Conservation (phyloP, 2,329 filamentous ascomycete species). For the Monilinia fructicola region DNA sequence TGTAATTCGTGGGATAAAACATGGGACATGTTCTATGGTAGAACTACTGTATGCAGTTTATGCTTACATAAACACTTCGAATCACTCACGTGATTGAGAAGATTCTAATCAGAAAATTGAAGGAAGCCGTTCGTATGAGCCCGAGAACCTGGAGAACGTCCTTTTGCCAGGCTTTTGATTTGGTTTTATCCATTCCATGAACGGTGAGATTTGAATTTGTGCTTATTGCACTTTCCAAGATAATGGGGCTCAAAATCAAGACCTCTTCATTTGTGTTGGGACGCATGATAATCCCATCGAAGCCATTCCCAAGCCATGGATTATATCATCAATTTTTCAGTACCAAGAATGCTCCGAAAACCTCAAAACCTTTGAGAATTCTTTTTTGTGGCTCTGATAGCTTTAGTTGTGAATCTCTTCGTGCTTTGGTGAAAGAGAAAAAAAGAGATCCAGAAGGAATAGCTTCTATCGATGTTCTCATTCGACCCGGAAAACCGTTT, state of each 20-base stretch:
- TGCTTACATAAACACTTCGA: background rate
- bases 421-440: constrained; percentile 64
- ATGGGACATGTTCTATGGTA: background rate
- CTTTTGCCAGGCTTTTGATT: background rate
- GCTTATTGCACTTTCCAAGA: background rate
- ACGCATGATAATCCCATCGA: constrained; percentile 5
- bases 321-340: constrained; percentile 22
- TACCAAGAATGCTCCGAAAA: constrained; percentile 26
- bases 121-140: background rate
- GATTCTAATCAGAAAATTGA: background rate
- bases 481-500: constrained; percentile 72
- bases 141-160: background rate
- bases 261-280: constrained; percentile 11
- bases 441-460: constrained; percentile 54
- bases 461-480: constrained; percentile 80
- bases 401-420: constrained; percentile 79
- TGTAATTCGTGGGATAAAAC: constrained; percentile 1
- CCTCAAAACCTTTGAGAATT: constrained; percentile 66
- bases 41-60: background rate
- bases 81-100: background rate
- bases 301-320: constrained; percentile 7
- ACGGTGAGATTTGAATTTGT: background rate
- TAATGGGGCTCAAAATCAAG: constrained; percentile 10
- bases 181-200: background rate
- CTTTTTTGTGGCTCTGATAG: constrained; percentile 93